Conservation (phyloP, 805 yeast species). For the Starmera amethionina region DNA sequence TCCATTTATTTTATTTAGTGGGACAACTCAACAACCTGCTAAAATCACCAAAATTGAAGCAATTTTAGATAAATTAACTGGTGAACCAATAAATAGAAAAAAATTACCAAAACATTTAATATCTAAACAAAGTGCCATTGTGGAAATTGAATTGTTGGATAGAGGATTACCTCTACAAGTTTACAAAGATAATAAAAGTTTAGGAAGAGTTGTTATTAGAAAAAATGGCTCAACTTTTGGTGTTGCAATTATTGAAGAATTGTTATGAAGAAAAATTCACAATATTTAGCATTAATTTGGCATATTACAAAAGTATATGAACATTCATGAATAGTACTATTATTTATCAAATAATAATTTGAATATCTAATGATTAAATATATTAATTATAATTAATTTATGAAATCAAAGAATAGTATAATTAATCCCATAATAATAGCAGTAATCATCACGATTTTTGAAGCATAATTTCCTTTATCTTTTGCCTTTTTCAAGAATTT, state of each 20-base stretch:
- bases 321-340: not conserved
- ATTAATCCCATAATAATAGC: slow-evolving; percentile 49
- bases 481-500: slow-evolving; percentile 60
- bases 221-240: slow-evolving; percentile 99
- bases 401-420: slow-evolving; percentile 44
- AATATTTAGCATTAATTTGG: too few species aligned
- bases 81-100: slow-evolving; percentile 64
- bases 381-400: too few species aligned
- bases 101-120: slow-evolving; percentile 88
- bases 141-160: slow-evolving; percentile 76
- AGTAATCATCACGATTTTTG: slow-evolving; percentile 43
- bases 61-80: slow-evolving; percentile 89
- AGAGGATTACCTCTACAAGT: slow-evolving; percentile 90
- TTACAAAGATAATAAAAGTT: slow-evolving; percentile 90
- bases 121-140: slow-evolving; percentile 95
- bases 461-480: slow-evolving; percentile 49
- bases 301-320: not conserved
- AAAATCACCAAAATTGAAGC: slow-evolving; percentile 69
- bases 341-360: too few species aligned
- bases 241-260: slow-evolving; percentile 93
- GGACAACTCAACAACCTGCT: slow-evolving; percentile 92
- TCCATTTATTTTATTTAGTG: slow-evolving; percentile 87
- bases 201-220: slow-evolving; percentile 97
- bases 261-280: not conserved
- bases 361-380: too few species aligned